These are phyloP conservation scores for Botrytis medusae DNA, from an alignment of 2,329 filamentous ascomycete species.

Conservation along the genomic window DNA sequence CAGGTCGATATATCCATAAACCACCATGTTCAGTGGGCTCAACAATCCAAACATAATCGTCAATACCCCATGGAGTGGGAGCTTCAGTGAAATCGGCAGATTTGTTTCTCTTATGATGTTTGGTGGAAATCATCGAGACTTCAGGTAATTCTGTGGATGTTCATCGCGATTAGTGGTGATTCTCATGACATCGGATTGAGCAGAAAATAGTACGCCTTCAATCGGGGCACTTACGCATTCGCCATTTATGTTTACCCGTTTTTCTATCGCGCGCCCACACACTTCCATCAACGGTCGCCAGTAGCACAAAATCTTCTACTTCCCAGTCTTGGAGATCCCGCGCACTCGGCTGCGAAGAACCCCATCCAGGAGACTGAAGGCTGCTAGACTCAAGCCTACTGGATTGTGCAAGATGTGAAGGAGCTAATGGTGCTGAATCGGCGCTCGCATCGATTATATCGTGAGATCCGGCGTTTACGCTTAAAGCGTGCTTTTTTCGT, in stretches of 20 bases:
- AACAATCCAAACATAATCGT: slow-evolving; percentile 92
- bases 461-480: slow-evolving; percentile 35
- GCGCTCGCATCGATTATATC: slow-evolving; percentile 78
- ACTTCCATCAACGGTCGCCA: slow-evolving; percentile 99
- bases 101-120: slow-evolving; percentile 71
- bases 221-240: slow-evolving; percentile 14
- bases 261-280: slow-evolving; percentile 88
- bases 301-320: slow-evolving; percentile 99
- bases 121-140: slow-evolving; percentile 78
- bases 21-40: slow-evolving; percentile 86
- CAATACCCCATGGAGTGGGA: slow-evolving; percentile 54
- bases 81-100: slow-evolving; percentile 60
- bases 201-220: background rate
- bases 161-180: slow-evolving; percentile 59
- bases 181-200: background rate
- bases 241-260: slow-evolving; percentile 80
- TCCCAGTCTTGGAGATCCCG: slow-evolving; percentile 99
- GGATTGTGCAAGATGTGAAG: slow-evolving; percentile 93
- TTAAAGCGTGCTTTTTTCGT: slow-evolving; percentile 38
- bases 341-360: slow-evolving; percentile 79
- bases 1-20: slow-evolving; percentile 82
- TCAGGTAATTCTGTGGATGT: slow-evolving; percentile 54
- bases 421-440: slow-evolving; percentile 89
- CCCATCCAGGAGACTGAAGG: slow-evolving; percentile 59
- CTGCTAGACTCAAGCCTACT: slow-evolving; percentile 72